A percentile compares a stretch with the other conserved stretches of the same genome.
Conservation (phyloP, 108 stramenopile genomes). For the Asterionellopsis glacialis region DNA sequence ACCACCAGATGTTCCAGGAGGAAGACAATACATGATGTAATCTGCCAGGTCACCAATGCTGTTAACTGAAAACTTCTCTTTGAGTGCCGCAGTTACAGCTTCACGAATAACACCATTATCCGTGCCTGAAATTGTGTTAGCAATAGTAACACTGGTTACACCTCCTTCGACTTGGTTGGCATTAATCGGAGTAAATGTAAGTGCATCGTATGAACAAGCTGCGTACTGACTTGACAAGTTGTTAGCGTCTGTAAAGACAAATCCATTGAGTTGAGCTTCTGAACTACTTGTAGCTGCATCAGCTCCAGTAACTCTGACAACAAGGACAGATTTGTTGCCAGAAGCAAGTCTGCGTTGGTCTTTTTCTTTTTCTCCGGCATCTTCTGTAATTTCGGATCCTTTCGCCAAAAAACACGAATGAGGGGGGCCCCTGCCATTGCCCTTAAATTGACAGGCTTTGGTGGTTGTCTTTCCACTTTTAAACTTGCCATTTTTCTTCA, state of each 20-base stretch:
- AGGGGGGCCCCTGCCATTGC: too few relatives aligned
- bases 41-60: background rate
- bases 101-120: background rate
- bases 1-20: background rate
- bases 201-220: constrained; percentile 25
- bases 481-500: too few relatives aligned
- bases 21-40: constrained; percentile 28
- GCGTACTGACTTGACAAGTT: constrained; percentile 21
- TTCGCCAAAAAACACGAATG: too few relatives aligned
- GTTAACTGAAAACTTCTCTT: background rate
- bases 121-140: background rate
- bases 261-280: background rate
- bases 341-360: too few relatives aligned
- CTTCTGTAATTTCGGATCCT: too few relatives aligned
- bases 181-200: constrained; percentile 5
- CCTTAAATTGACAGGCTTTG: too few relatives aligned
- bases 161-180: background rate
- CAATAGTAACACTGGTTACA: background rate
- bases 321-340: background rate
- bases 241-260: constrained; percentile 1
- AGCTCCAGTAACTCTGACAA: constrained; percentile 17
- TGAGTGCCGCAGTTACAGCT: background rate
- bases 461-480: too few relatives aligned
- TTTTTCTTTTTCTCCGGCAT: too few relatives aligned
- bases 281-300: constrained; percentile 3